Conservation (phyloP, 306 rosid genomes). For the Acmispon strigosus region DNA sequence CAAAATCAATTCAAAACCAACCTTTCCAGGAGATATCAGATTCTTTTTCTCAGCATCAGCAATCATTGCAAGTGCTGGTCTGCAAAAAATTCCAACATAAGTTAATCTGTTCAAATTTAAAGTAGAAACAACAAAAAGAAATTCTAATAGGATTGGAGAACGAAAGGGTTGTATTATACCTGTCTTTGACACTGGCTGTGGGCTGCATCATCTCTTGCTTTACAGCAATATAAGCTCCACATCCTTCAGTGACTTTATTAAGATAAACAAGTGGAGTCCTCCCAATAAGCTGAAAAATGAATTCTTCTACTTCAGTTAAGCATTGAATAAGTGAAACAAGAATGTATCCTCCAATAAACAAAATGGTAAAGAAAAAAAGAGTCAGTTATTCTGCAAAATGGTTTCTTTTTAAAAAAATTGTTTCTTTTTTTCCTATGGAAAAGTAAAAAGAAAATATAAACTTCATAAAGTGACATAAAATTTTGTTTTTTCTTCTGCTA, state of each 20-base stretch:
- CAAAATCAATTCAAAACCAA: conserved; percentile 6
- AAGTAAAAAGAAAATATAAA: not conserved
- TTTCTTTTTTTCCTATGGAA: not conserved
- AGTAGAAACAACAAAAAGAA: not conserved
- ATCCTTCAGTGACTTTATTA: conserved; percentile 90
- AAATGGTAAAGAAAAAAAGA: not conserved
- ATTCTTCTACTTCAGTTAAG: not conserved
- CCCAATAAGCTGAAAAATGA: conserved; percentile 70
- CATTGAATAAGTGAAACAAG: not conserved
- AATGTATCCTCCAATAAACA: not conserved
- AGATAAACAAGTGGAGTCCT: conserved; percentile 85
- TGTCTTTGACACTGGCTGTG: conserved; percentile 92
- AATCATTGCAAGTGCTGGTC: conserved; percentile 41
- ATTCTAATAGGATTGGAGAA: not conserved
- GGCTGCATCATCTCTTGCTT: conserved; percentile 99
- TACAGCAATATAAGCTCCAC: conserved; percentile 89
- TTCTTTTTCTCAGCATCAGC: conserved; percentile 40
- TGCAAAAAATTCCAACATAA: conserved; percentile 9
- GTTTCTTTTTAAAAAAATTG: not conserved
- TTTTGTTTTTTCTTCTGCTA: not conserved
- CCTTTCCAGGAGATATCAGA: conserved; percentile 40
- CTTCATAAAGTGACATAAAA: not conserved
- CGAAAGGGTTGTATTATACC: conserved; percentile 25
- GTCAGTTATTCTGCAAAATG: not conserved
- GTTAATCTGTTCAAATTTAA: not conserved